Evolutionary conservation across 306 rosid genomes (phyloP).

Genomic region (Lathyrus tuberosus): DNA sequence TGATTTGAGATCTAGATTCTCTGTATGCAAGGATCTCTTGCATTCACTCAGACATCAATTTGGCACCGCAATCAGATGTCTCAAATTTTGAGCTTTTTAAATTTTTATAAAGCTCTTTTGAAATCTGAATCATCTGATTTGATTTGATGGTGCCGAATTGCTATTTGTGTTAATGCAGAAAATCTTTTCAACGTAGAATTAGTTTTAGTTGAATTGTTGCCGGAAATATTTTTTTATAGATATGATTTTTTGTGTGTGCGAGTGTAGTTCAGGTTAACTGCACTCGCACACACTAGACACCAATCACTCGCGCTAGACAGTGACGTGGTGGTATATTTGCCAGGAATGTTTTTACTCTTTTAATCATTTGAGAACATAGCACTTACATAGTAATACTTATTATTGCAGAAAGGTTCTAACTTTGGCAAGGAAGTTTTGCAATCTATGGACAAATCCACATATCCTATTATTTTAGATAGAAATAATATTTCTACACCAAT

Average conservation of each 20-base stretch:
- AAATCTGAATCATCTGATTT: not conserved
- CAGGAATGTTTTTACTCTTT: not conserved
- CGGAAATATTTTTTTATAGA: not conserved
- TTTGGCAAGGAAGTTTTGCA: slow-evolving; percentile 39
- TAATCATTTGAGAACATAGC: not conserved
- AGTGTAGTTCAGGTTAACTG: not conserved
- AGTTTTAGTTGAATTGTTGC: not conserved
- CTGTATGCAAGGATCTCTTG: not conserved
- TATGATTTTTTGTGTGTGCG: no score
- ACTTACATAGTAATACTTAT: slow-evolving; percentile 5
- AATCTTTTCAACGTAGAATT: not conserved
- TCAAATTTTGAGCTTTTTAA: not conserved
- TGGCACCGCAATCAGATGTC: not conserved
- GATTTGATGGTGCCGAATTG: not conserved
- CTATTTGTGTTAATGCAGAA: not conserved
- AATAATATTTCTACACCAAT: slow-evolving; percentile 47
- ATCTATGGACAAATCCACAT: slow-evolving; percentile 37
- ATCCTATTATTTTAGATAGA: slow-evolving; percentile 32
- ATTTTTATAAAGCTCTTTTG: not conserved
- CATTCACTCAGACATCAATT: not conserved
- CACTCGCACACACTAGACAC: not conserved
- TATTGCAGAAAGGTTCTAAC: slow-evolving; percentile 46
- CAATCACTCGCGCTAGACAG: not conserved
- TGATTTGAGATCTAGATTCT: not conserved
- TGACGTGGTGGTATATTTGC: not conserved